Evolutionary conservation across 208 protist species (phyloP), one percentile per base, ranked within the genome.

Genomic region (Crithidia sp.): DNA sequence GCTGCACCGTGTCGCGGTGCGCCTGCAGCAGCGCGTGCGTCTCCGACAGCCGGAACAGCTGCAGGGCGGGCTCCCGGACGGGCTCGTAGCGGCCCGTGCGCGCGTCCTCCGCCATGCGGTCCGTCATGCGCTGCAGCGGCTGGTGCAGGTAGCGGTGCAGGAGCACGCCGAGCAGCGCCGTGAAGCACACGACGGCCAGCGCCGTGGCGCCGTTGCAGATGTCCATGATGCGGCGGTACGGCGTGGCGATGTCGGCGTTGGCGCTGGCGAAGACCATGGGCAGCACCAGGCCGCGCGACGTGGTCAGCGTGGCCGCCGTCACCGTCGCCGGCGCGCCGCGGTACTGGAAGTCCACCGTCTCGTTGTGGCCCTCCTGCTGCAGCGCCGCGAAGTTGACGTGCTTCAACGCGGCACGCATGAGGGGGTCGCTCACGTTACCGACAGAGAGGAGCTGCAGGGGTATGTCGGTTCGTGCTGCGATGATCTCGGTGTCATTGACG

Each of bases 331-430:
- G 28, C 14, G 43, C 39, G 5, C 54, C 52, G 5, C 43, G 7
- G 41, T 50, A 36, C 9, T 7, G 5, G 41, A 70, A 70, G 19
- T 13, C 39, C 9, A 39, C 12, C n/a, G 65, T 70, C 17, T 2
- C n/a, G 28, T 17, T 49, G 16, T 70, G n/a, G 50, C 40, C 55
- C 5, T 41, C 65, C n/a, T 61, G 54, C 19, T 49, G 50, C 16
- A 75, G 57, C 7, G 14, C 56, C 3, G 28, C 44, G 2, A 77
- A n/a, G 44, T 79, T 17, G 4, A 83, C 16, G 17, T 79, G 54
- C 55, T 39, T 43, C 12, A 83, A n/a, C 14, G 73, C 74, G 41
- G 61, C 58, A 8, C 43, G 13, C 79, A 83, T 76, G 61, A 83
- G 56, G 7, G 79, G 66, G 58, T 79, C 58, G 39, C 5, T 65